Evolutionary conservation across 441 rosid genomes (phyloP), one percentile per base, ranked within the genome.

Genomic region (Gossypium laxum): DNA sequence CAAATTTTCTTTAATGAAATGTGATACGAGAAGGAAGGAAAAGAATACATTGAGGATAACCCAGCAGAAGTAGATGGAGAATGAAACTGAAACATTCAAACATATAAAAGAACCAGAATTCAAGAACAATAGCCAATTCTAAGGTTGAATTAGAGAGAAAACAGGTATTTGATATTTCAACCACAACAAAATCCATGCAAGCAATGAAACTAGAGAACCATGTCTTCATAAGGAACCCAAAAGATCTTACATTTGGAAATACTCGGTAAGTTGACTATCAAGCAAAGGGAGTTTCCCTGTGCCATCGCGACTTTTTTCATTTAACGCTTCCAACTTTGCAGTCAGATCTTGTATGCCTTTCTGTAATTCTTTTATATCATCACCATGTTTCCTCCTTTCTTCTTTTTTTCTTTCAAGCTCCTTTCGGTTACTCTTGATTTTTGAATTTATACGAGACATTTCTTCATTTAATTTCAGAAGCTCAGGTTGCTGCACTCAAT

Each of bases 391-490:
- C 77, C 84, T 87, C 77, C 80, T 87, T 81, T 95, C 99, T 70
- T 83, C 86, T 75, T 72, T 89, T 82, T 83, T 91, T 74, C 70
- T 88, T 19, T 83, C 95, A 76, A 89, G 86, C 80, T 95, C 99
- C 87, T 91, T 92, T 47, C 85, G 80, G 48, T 65, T 85, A 79
- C 85, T 91, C 87, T 95, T 89, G 56, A 89, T 86, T 88, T 95
- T 95, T 64, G 95, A 86, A 51, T 85, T 87, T 67, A 89, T 85
- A 60, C 97, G 96, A 74, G 96, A 76, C 81, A 79, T 86, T 84
- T 85, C 98, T 82, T 89, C 99, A 75, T 89, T 91, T 72, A 87
- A 74, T 75, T 89, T 92, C 81, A 92, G 81, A 84, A 91, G 94
- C 84, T 88, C 94, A 32, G 97, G 98, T 94, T 91, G 96, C 98